phyloP scores from a whole-genome alignment of 805 yeast genomes.

The Sugiyamaella smithiae region DNA sequence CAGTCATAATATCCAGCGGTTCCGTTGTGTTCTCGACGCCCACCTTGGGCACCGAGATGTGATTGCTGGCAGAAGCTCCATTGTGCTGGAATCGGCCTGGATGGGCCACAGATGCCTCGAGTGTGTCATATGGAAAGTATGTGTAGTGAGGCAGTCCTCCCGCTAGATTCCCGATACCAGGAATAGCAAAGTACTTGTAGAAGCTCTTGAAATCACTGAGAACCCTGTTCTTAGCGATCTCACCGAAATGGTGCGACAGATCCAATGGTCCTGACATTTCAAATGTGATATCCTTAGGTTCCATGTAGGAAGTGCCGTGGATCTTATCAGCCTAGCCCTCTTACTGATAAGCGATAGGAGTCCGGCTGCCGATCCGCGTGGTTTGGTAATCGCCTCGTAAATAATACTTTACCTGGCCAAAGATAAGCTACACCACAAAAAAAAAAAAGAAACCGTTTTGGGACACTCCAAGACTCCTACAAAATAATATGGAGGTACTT shows the following conservation, averaged over 20 bases:
- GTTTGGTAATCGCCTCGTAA: no score
- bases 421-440: no score
- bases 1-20: constrained; percentile 59
- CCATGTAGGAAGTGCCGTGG: constrained; percentile 6
- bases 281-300: background rate
- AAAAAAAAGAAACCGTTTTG: no score
- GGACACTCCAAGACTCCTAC: no score
- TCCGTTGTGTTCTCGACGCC: constrained; percentile 55
- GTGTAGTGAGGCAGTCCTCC: constrained; percentile 83
- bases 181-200: constrained; percentile 69
- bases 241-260: constrained; percentile 70
- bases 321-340: constrained; percentile 1
- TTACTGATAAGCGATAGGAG: constrained; percentile 1
- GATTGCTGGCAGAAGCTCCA: background rate
- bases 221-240: constrained; percentile 68
- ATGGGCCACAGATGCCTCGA: constrained; percentile 54
- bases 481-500: no score
- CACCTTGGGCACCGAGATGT: constrained; percentile 17
- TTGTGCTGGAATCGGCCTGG: constrained; percentile 39
- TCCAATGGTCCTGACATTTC: constrained; percentile 39
- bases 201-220: constrained; percentile 80
- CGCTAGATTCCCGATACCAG: constrained; percentile 81
- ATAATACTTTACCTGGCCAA: no score
- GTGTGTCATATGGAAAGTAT: constrained; percentile 84
- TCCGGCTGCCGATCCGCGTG: background rate